Base-by-base conservation (phyloP, 208 protist genomes). In the Trypanosoma melophagium region DNA sequence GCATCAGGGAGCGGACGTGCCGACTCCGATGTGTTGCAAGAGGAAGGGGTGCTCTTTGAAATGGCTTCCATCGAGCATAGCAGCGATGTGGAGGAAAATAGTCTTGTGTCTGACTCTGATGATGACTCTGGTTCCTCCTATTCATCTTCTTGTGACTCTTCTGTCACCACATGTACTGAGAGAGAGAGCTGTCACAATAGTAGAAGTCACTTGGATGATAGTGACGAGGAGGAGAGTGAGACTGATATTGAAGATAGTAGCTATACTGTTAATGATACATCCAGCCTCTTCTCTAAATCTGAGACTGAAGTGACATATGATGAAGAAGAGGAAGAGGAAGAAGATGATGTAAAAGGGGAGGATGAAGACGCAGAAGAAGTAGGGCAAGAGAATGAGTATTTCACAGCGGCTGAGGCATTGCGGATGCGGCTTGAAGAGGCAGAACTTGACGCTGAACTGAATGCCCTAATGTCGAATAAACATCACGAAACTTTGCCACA, bases 371-470 rank as follows among this genome's bases (percentile, higher is more conserved):
- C 58, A 4, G 57, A 71, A 19, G 47, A 71, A 13, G 31, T 59
- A 35, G 45, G 45, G 13, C 28, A 72, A 41, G 67, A 60, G 21
- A 42, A 65, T 21, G 13, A 31, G n/a, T 51, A 49, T 3, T 63
- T 67, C 40, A 60, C 68, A 35, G 68, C 60, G 8, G 52, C 60
- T 7, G 68, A 66, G 44, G 52, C 50, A 10, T 52, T 73, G 25
- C 68, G 68, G 19, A 8, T 58, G 49, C 31, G 35, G 21, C 50
- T 67, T 17, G 68, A 73, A 24, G 53, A 61, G 12, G 68, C 58
- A 17, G 42, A 73, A 14, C 60, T 73, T 31, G 68, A 73, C 60
- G 68, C 59, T 10, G 25, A 73, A 41, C 40, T 73, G 14, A 40
- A 52, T 28, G 60, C 59, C 2, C 52, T 73, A 16, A 60, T 66